phyloP scores from a whole-genome alignment of 2,329 filamentous ascomycete genomes.

The Aureobasidium namibiae region DNA sequence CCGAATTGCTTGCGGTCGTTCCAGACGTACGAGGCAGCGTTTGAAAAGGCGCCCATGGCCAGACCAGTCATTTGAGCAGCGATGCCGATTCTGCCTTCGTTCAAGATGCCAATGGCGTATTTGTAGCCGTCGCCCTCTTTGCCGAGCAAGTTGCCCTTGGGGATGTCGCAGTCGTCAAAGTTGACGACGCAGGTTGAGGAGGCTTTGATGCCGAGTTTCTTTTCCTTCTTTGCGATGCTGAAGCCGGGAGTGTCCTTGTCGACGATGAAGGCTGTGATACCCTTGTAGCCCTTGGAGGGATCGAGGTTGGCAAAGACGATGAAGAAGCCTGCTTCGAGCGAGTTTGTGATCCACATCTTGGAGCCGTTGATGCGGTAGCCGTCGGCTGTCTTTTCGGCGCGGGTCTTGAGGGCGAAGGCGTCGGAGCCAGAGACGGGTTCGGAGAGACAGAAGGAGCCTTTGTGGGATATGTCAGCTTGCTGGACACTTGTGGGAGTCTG shows the following conservation, averaged over 20 bases:
- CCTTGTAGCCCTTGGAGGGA: conserved; percentile 87
- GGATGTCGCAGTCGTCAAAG: conserved; percentile 92
- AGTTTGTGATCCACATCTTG: conserved; percentile 99
- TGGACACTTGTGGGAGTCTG: conserved; percentile 13
- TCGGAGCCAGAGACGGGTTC: conserved; percentile 91
- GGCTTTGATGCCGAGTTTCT: conserved; percentile 95
- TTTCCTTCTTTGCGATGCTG: conserved; percentile 97
- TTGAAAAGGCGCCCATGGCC: conserved; percentile 88
- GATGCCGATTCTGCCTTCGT: conserved; percentile 96
- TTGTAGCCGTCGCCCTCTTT: conserved; percentile 92
- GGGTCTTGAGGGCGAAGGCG: conserved; percentile 89
- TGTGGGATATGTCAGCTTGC: background rate
- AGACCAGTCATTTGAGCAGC: conserved; percentile 98
- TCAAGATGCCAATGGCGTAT: conserved; percentile 87
- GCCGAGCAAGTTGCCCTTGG: conserved; percentile 79
- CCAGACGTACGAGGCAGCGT: conserved; percentile 90
- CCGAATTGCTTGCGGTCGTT: conserved; percentile 98
- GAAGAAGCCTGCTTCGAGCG: conserved; percentile 86
- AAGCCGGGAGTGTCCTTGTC: conserved; percentile 87
- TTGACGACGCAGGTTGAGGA: conserved; percentile 95
- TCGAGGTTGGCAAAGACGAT: conserved; percentile 97
- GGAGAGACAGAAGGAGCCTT: conserved; percentile 78
- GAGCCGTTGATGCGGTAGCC: conserved; percentile 82
- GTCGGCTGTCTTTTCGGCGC: conserved; percentile 71
- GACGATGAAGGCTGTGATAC: conserved; percentile 91